Conservation (phyloP, 2,329 filamentous ascomycete genomes). For the Hymenoscyphus fructigenus region DNA sequence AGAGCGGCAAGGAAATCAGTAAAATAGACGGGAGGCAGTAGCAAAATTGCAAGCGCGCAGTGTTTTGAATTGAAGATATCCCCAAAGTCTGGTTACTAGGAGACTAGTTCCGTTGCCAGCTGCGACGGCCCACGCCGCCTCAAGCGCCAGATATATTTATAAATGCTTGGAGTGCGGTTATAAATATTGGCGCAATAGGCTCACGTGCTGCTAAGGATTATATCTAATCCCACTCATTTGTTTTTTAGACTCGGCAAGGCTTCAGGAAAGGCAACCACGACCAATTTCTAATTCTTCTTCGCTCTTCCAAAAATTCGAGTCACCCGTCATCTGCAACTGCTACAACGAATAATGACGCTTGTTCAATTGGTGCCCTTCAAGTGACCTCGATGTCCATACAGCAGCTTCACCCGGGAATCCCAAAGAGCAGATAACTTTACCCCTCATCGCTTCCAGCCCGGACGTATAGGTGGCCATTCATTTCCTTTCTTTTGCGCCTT, state of each 20-base stretch:
- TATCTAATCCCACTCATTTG: too few relatives aligned
- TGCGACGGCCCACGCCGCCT: too few relatives aligned
- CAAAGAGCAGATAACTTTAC: neutral
- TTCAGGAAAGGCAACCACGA: neutral
- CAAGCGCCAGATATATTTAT: too few relatives aligned
- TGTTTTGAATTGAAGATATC: constrained; percentile 2
- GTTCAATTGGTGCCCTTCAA: neutral
- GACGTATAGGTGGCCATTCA: neutral
- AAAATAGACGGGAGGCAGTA: neutral
- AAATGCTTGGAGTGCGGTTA: too few relatives aligned
- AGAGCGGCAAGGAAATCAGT: neutral
- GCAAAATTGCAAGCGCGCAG: neutral
- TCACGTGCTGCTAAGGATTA: too few relatives aligned
- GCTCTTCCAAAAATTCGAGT: neutral
- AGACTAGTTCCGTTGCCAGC: too few relatives aligned
- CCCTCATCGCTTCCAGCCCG: neutral
- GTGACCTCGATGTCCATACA: neutral
- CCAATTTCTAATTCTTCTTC: neutral
- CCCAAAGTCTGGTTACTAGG: too few relatives aligned
- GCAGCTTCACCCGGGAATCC: neutral
- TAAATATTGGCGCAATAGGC: too few relatives aligned
- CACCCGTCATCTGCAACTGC: neutral
- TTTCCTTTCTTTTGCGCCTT: neutral
- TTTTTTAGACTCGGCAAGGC: too few relatives aligned
- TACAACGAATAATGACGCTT: neutral